These are phyloP conservation scores for Grigorovia yakushimaensis DNA, from an alignment of 805 yeast genomes.

Conservation along the genomic window DNA sequence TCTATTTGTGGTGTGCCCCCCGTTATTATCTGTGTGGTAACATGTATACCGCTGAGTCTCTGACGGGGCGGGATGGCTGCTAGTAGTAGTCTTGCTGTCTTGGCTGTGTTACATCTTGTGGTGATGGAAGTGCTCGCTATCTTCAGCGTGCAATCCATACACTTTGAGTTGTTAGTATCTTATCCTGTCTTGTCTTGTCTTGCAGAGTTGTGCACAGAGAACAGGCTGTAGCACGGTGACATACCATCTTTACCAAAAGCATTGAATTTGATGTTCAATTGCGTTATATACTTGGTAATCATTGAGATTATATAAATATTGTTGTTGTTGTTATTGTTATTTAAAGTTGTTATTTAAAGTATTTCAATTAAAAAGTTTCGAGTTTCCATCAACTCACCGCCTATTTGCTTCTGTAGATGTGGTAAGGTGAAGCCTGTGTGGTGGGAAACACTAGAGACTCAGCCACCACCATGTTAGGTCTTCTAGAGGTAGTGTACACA, in stretches of 20 bases:
- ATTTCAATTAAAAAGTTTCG: too few relatives aligned
- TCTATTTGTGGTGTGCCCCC: conserved; percentile 49
- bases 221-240: conserved; percentile 17
- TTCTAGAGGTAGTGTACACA: conserved; percentile 48
- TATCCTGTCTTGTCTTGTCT: too few relatives aligned
- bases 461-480: conserved; percentile 50
- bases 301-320: conserved; percentile 28
- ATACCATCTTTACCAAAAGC: conserved; percentile 60
- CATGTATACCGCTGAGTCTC: conserved; percentile 44
- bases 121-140: too few relatives aligned
- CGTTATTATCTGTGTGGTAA: conserved; percentile 55
- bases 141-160: too few relatives aligned
- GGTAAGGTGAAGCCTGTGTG: conserved; percentile 74
- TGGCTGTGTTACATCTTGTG: too few relatives aligned
- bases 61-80: conserved; percentile 71
- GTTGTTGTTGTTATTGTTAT: background rate
- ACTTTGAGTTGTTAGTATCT: background rate
- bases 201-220: too few relatives aligned
- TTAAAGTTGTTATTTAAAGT: background rate
- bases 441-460: conserved; percentile 77
- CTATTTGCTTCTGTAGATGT: conserved; percentile 33
- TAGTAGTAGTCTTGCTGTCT: conserved; percentile 69
- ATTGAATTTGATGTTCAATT: conserved; percentile 66
- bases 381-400: too few relatives aligned
- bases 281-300: conserved; percentile 86